Evolutionary conservation across 2,329 filamentous ascomycete species (phyloP), one percentile per base, ranked within the genome.

Genomic region (Fonsecaea multimorphosa): DNA sequence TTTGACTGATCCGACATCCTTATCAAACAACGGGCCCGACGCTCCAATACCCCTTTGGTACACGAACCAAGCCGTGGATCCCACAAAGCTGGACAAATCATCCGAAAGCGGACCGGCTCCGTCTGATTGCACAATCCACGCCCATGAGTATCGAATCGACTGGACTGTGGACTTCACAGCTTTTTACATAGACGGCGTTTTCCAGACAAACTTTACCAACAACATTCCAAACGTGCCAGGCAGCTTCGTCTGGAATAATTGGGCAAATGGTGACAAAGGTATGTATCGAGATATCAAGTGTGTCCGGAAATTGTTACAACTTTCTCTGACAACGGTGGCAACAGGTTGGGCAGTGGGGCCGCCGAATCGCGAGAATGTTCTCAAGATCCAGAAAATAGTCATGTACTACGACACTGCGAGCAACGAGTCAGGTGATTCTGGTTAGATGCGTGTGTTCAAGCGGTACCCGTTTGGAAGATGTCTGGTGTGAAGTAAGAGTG

Each of bases 121-220:
- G n/a, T 62, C 34, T 22, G 62, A 70, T 49, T 66, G 67, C 58
- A 64, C 68, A 1, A 64, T 56, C 11, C 16, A 46, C 9, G 54
- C 69, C 9, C 71, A 72, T 46, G 70, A 72, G 60, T 72, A 72
- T 58, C 66, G 70, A 22, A 61, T 70, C 44, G 68, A 72, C 57
- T 71, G 71, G 69, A 70, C 67, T 12, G 40, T 44, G 53, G 57
- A 66, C 16, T 70, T 54, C 63, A 71, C 70, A 22, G 64, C 67
- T n/a, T 71, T 71, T 54, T 72, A 69, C 51, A 46, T 71, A 49
- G 70, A 72, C 46, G 70, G 66, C n/a, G 32, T 54, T 1, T 38
- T 62, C 36, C 64, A 72, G 54, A 63, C 64, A 46, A 62, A 56
- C 2, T 68, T 61, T 61, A 67, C 63, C 8, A 61, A 57, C 27